A percentile compares a stretch with the other conserved stretches of the same genome.
Evolutionary conservation across 306 rosid genomes (phyloP).

Genomic region (Rubus parviflorus): DNA sequence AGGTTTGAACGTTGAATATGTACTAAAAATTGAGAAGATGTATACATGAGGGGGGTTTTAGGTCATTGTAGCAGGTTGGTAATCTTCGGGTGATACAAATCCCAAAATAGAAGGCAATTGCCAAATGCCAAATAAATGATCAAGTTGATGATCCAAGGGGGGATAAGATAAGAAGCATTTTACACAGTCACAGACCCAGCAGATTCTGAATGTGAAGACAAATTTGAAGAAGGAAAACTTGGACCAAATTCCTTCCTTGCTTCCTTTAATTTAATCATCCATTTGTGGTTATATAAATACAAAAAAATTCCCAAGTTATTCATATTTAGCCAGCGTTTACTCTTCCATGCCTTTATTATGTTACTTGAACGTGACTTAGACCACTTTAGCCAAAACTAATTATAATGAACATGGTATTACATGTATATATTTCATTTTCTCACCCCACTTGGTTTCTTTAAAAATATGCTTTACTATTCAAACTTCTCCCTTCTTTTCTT

Average conservation of each 20-base stretch:
- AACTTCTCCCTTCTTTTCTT: not conserved
- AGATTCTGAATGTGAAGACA: not conserved
- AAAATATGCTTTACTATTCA: not conserved
- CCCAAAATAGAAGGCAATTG: not conserved
- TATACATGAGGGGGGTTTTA: not conserved
- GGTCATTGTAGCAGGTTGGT: not conserved
- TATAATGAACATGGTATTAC: not conserved
- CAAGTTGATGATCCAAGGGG: conserved; percentile 33
- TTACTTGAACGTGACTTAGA: not conserved
- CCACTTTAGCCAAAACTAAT: not conserved
- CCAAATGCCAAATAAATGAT: conserved; percentile 24
- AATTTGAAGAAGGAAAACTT: conserved; percentile 5
- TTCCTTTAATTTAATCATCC: not conserved
- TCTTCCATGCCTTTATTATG: not conserved
- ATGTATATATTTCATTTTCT: not conserved
- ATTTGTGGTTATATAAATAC: not conserved
- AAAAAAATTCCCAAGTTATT: not conserved
- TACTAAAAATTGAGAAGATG: not conserved
- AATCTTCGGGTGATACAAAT: no score
- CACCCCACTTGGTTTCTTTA: not conserved
- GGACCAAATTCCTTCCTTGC: conserved; percentile 1
- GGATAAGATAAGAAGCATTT: conserved; percentile 9
- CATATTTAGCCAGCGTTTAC: not conserved
- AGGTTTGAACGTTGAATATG: not conserved
- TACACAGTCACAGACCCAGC: not conserved